A percentile compares a stretch with the other conserved stretches of the same genome.
phyloP scores from a whole-genome alignment of 768 basidiomycete species.

The Pleurotus sapidus region DNA sequence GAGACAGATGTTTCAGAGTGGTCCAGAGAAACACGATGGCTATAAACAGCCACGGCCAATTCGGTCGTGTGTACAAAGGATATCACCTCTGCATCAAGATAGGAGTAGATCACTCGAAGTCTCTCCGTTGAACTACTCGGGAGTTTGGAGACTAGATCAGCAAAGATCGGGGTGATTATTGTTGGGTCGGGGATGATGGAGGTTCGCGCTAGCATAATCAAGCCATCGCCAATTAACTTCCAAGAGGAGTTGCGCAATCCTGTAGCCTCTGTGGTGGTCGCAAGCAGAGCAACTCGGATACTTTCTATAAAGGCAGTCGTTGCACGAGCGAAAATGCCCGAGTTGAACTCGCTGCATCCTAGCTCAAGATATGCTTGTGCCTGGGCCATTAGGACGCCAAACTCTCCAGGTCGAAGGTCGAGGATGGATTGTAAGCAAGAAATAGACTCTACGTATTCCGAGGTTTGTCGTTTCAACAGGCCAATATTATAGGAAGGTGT shows the following conservation, averaged over 20 bases:
- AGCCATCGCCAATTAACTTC: constrained; percentile 81
- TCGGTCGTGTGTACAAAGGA: constrained; percentile 30
- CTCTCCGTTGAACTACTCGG: constrained; percentile 36
- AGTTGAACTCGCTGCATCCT: constrained; percentile 58
- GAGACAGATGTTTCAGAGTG: constrained; percentile 44
- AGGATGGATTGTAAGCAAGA: constrained; percentile 57
- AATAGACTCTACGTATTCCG: constrained; percentile 76
- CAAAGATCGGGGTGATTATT: constrained; percentile 30
- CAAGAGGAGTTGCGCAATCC: constrained; percentile 72
- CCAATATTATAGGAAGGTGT: constrained; percentile 79
- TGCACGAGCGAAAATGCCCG: constrained; percentile 75
- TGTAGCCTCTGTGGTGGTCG: constrained; percentile 34
- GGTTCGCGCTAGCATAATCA: constrained; percentile 60
- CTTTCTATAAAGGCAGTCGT: constrained; percentile 68
- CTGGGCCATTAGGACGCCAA: constrained; percentile 69
- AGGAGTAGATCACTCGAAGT: constrained; percentile 37
- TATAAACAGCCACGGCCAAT: constrained; percentile 55
- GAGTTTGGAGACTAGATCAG: constrained; percentile 33
- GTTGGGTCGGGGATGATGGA: constrained; percentile 46
- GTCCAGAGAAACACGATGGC: constrained; percentile 57
- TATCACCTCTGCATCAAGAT: constrained; percentile 20
- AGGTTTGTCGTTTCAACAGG: constrained; percentile 77
- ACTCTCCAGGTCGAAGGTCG: constrained; percentile 54
- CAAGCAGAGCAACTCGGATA: constrained; percentile 46
- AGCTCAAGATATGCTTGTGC: constrained; percentile 71